Conservation (phyloP, 73 alveolate species). For the Paramecium sexaurelia region DNA sequence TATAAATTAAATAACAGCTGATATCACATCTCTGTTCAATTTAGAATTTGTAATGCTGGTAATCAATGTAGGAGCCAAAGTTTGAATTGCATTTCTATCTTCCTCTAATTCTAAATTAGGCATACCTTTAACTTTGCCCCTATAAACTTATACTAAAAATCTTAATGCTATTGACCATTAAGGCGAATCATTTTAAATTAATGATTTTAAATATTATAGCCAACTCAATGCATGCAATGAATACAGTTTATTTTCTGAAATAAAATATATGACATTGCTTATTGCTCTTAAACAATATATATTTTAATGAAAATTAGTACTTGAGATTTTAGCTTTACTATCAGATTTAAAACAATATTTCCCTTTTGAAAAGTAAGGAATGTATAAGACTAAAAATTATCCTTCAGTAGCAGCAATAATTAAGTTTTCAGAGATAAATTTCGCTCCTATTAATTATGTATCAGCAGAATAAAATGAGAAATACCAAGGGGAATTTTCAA, state of each 20-base stretch:
- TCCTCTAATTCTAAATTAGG: slow-evolving; percentile 11
- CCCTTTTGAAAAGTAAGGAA: neutral
- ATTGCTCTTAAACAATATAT: slow-evolving; percentile 6
- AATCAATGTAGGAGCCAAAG: neutral
- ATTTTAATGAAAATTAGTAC: neutral
- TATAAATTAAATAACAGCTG: neutral
- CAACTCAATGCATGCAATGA: slow-evolving; percentile 26
- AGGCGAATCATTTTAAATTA: neutral
- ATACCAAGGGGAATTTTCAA: slow-evolving; percentile 28
- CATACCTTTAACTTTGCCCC: neutral
- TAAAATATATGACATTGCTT: neutral
- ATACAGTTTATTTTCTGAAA: slow-evolving; percentile 7
- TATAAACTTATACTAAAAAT: neutral
- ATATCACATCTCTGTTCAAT: neutral
- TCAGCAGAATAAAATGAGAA: slow-evolving; percentile 5
- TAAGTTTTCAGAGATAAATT: neutral
- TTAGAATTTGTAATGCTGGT: neutral
- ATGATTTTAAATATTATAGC: slow-evolving; percentile 10
- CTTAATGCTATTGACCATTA: neutral
- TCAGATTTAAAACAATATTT: slow-evolving; percentile 14
- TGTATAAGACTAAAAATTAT: neutral
- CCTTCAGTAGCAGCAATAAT: slow-evolving; percentile 14
- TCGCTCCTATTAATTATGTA: neutral
- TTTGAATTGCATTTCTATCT: slow-evolving; percentile 13
- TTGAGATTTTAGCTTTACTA: neutral